These are phyloP conservation scores for Symbiodinium pilosum DNA, from an alignment of 73 alveolate genomes.

Conservation along the genomic window DNA sequence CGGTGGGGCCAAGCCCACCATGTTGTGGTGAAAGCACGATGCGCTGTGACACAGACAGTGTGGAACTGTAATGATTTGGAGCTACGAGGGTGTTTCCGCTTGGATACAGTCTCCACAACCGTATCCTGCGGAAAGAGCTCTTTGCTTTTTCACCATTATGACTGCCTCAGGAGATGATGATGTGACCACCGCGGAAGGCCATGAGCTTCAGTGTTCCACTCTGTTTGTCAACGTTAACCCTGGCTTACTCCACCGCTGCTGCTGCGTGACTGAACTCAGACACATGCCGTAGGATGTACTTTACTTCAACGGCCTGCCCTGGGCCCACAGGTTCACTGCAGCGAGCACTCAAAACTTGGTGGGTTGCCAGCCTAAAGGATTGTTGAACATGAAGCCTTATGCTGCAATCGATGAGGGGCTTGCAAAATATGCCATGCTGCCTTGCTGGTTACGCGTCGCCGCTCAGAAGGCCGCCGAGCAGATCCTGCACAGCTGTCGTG, in stretches of 20 bases:
- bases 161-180: too few relatives aligned
- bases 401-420: too few relatives aligned
- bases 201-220: background rate
- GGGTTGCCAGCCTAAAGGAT: background rate
- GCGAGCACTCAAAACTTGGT: conserved; percentile 1
- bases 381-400: too few relatives aligned
- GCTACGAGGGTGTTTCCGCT: too few relatives aligned
- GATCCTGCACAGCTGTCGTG: background rate
- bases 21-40: background rate
- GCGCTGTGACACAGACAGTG: background rate
- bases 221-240: conserved; percentile 9
- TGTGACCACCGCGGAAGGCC: too few relatives aligned
- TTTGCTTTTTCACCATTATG: too few relatives aligned
- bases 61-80: background rate
- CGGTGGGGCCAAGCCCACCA: background rate
- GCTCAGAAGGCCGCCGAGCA: conserved; percentile 6
- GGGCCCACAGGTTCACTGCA: background rate
- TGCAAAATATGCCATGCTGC: background rate
- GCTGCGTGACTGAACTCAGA: background rate
- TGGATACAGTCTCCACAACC: too few relatives aligned
- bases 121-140: too few relatives aligned
- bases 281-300: background rate
- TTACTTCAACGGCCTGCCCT: too few relatives aligned
- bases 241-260: background rate
- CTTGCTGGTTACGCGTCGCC: background rate